These are phyloP conservation scores for Russula brevipes DNA, from an alignment of 768 basidiomycete genomes.

Conservation along the genomic window DNA sequence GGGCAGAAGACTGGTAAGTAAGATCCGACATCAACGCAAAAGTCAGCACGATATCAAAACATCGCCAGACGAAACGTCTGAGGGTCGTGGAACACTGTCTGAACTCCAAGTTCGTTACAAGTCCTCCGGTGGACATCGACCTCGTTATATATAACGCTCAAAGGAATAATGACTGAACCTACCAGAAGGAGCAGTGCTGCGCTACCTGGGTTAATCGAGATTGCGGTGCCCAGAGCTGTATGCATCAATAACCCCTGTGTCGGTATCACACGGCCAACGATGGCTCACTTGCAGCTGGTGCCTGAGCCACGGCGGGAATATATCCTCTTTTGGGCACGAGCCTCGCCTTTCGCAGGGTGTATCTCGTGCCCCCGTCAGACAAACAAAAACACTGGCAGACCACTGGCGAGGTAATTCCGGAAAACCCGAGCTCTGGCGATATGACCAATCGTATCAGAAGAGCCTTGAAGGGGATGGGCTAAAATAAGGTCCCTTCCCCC, in stretches of 20 bases:
- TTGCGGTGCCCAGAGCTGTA: slow-evolving; percentile 1
- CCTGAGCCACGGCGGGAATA: neutral
- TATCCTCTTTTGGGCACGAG: neutral
- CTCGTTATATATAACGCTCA: slow-evolving; percentile 2
- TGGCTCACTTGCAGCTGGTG: neutral
- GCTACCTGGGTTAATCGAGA: neutral
- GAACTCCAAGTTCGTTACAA: neutral
- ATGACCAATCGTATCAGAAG: neutral
- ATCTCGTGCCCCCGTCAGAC: neutral
- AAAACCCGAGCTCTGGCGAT: neutral
- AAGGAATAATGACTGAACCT: neutral
- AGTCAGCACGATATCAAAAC: neutral
- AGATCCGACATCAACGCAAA: slow-evolving; percentile 7
- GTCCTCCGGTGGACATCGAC: neutral
- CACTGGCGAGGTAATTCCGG: neutral
- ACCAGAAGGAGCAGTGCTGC: slow-evolving; percentile 10
- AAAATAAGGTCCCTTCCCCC: neutral
- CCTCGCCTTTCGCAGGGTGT: neutral
- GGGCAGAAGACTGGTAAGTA: neutral
- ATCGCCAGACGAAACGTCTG: neutral
- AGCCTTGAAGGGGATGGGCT: neutral
- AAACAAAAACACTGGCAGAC: neutral
- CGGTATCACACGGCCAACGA: neutral
- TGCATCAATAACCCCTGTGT: neutral
- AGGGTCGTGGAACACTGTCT: neutral